Evolutionary conservation across 805 yeast species (phyloP).

Genomic region (Sugiyamaella qingdaonensis): DNA sequence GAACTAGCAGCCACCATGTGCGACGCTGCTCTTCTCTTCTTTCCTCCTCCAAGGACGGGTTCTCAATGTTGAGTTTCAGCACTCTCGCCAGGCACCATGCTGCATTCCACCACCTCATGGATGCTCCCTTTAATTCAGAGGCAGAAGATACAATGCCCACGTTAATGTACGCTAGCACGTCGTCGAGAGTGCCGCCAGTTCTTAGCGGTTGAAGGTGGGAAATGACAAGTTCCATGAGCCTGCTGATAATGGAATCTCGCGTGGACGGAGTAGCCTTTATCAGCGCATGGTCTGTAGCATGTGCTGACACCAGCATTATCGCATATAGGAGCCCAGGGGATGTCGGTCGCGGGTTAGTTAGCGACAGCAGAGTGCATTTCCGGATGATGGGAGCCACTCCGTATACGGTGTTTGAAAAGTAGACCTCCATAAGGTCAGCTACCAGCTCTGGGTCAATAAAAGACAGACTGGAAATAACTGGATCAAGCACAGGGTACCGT

Average conservation of each 20-base stretch:
- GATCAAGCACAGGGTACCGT: constrained; percentile 20
- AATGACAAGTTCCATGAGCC: constrained; percentile 23
- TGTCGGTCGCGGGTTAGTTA: constrained; percentile 20
- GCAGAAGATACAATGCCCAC: constrained; percentile 29
- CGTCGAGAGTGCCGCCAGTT: constrained; percentile 24
- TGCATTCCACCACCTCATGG: constrained; percentile 30
- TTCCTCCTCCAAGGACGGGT: constrained; percentile 23
- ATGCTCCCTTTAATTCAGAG: constrained; percentile 29
- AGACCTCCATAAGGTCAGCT: constrained; percentile 26
- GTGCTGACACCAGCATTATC: constrained; percentile 29
- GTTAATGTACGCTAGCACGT: constrained; percentile 29
- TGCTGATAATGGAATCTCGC: constrained; percentile 21
- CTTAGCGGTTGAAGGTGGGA: constrained; percentile 22
- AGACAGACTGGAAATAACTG: constrained; percentile 16
- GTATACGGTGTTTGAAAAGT: constrained; percentile 27
- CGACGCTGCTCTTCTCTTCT: constrained; percentile 36
- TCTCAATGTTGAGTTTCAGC: constrained; percentile 25
- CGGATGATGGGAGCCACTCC: constrained; percentile 28
- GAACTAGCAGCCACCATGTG: constrained; percentile 38
- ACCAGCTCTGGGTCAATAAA: constrained; percentile 23
- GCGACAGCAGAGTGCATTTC: constrained; percentile 25
- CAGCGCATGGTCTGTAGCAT: constrained; percentile 28
- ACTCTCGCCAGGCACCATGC: constrained; percentile 30
- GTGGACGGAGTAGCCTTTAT: constrained; percentile 28
- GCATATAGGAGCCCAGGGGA: constrained; percentile 26